phyloP scores from a whole-genome alignment of 305 asterid species.

The Solanum hybrid region DNA sequence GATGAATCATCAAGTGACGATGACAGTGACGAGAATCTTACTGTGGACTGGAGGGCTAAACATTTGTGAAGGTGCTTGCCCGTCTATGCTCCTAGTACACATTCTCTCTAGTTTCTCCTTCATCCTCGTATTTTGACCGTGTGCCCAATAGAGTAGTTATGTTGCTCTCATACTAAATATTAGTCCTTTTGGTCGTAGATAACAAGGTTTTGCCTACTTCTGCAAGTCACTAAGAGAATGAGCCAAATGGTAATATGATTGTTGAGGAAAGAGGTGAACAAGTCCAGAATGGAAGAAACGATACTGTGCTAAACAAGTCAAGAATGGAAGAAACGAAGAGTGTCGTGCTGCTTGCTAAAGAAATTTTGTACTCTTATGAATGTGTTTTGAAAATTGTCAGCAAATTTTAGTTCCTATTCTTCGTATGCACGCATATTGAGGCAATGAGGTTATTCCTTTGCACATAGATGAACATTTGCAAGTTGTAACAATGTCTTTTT shows the following conservation, averaged over 20 bases:
- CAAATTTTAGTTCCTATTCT: not conserved
- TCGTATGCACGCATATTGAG: not conserved
- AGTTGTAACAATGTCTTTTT: not conserved
- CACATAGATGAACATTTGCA: not conserved
- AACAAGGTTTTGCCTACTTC: not conserved
- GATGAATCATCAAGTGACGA: slow-evolving; percentile 63
- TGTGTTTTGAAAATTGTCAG: not conserved
- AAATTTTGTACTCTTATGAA: not conserved
- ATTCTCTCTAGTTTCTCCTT: not conserved
- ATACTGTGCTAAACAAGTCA: not conserved
- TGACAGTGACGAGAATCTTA: slow-evolving; percentile 41
- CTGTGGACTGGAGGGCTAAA: slow-evolving; percentile 92
- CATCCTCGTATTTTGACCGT: not conserved
- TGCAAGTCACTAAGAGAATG: not conserved
- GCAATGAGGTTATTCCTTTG: not conserved
- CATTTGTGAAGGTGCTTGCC: slow-evolving; percentile 34
- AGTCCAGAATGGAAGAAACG: not conserved
- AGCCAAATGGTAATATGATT: not conserved
- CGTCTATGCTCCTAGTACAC: slow-evolving; percentile 12
- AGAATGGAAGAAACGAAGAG: not conserved
- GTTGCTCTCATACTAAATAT: not conserved
- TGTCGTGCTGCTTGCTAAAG: not conserved
- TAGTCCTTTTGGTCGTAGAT: not conserved
- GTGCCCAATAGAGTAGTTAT: not conserved
- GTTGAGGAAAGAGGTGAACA: not conserved